Base-by-base conservation (phyloP, 352 stramenopile species). In the Pythium oligandrum region DNA sequence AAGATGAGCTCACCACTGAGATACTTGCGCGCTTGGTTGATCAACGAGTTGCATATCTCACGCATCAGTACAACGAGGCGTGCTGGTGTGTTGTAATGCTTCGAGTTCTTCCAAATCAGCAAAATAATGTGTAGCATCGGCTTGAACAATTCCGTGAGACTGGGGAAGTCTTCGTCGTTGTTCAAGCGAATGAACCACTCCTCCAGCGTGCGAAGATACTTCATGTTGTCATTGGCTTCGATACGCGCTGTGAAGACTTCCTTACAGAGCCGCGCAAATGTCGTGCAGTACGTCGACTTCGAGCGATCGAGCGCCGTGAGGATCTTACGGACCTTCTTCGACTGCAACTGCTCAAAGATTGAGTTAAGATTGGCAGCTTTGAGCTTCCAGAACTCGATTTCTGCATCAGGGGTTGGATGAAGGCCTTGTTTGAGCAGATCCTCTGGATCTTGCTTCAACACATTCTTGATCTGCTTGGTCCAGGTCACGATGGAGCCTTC, bases 391-490 rank as follows among this genome's bases (percentile, higher is more conserved):
- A 99, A 99, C 44, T 96, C 84, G 49, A 99, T 97, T 71, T 99
- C 97, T 0, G 94, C 89, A 62, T 98, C 93, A 2, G 97, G 97
- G 2, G 96, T 98, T n/a, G 96, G 96, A 61, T 99, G 90, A 33
- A 97, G 73, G 2, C 96, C 96, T 60, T 97, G 82, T 70, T 99
- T 99, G 11, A 99, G 79, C 49, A 98, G 68, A 50, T 90, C 80
- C 58, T 99, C 96, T 0, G 96, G 96, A 73, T 99, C 96, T 71
- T 98, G 95, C 67, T 98, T 98, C 30, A 99, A 73, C 2, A 99
- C 92, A 60, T 93, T 97, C 68, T 99, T 99, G 66, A 99, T 99
- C 71, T 99, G 96, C 66, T 99, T 99, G 36, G 96, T 99, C 97
- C 96, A 99, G 1, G 96, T 99, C 47, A 99, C 96, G 53, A 99